Evolutionary conservation across 169 alveolate genomes (phyloP).

Genomic region (Theileria annulata): DNA sequence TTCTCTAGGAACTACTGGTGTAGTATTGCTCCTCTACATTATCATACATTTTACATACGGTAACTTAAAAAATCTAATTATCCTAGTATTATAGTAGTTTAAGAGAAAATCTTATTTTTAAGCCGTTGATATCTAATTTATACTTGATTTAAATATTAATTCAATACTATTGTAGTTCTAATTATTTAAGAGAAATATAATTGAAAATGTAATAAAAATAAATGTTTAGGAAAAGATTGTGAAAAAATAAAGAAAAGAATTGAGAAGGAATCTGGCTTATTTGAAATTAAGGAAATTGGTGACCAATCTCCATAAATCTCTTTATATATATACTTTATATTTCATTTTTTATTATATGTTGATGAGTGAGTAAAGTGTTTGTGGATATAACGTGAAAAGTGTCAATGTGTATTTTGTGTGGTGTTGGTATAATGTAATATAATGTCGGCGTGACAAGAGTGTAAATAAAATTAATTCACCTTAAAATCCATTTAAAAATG

Average conservation of each 20-base stretch:
- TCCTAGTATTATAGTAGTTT: too few species aligned
- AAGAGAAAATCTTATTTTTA: too few species aligned
- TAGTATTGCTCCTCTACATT: constrained; percentile 11
- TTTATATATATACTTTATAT: too few species aligned
- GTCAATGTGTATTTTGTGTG: neutral
- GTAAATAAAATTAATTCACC: neutral
- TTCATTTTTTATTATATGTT: neutral
- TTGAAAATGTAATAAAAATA: neutral
- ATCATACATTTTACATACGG: constrained; percentile 23
- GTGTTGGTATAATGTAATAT: neutral
- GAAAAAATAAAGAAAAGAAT: constrained; percentile 4
- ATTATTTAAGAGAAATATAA: too few species aligned
- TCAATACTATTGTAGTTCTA: too few species aligned
- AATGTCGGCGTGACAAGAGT: neutral
- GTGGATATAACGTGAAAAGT: neutral
- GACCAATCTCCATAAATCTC: neutral
- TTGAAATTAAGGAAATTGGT: neutral
- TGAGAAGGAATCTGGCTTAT: neutral
- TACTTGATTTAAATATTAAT: neutral
- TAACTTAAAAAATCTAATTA: constrained; percentile 8
- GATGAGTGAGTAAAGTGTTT: neutral
- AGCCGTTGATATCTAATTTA: too few species aligned
- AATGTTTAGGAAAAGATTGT: constrained; percentile 3
- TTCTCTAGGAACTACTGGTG: neutral
- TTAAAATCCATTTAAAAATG: too few species aligned